Conservation (phyloP, 2,329 filamentous ascomycete species). For the Aspergillus latus region DNA sequence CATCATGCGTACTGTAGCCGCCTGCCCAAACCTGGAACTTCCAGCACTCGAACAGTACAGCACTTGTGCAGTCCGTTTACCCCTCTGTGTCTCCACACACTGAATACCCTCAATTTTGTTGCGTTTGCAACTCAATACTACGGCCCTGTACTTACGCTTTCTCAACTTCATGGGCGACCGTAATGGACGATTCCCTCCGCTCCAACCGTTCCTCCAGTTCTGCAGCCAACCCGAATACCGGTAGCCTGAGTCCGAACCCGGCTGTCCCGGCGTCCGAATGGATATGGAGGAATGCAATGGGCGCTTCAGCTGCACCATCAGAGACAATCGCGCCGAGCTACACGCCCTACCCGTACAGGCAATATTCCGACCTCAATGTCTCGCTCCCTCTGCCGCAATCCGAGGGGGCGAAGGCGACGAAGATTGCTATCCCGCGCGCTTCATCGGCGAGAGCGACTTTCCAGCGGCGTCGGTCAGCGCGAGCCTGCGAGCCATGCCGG, state of each 20-base stretch:
- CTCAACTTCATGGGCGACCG: neutral
- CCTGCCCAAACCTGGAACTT: neutral
- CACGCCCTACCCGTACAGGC: constrained; percentile 9
- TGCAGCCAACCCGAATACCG: neutral
- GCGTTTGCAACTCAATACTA: no score
- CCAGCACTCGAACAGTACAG: neutral
- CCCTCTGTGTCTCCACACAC: neutral
- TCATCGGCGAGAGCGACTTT: constrained; percentile 17
- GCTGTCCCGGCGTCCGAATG: constrained; percentile 11
- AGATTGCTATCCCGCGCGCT: constrained; percentile 34
- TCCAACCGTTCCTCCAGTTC: neutral
- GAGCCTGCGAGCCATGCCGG: constrained; percentile 39
- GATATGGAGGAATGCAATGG: constrained; percentile 12
- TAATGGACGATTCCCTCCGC: constrained; percentile 4
- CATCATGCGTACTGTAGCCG: constrained; percentile 3
- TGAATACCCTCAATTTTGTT: neutral
- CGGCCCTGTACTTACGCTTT: neutral
- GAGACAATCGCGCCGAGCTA: neutral
- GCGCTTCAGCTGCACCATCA: neutral
- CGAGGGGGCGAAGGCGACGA: constrained; percentile 13
- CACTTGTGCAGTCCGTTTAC: neutral
- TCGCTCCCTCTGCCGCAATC: neutral
- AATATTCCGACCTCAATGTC: constrained; percentile 1
- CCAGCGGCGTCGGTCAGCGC: constrained; percentile 30
- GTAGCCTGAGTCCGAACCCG: constrained; percentile 1